Percentiles rank a stretch among this genome's conserved stretches.
Evolutionary conservation across 208 protist genomes (phyloP).

Genomic region (Acanthamoeba culbertsoni): DNA sequence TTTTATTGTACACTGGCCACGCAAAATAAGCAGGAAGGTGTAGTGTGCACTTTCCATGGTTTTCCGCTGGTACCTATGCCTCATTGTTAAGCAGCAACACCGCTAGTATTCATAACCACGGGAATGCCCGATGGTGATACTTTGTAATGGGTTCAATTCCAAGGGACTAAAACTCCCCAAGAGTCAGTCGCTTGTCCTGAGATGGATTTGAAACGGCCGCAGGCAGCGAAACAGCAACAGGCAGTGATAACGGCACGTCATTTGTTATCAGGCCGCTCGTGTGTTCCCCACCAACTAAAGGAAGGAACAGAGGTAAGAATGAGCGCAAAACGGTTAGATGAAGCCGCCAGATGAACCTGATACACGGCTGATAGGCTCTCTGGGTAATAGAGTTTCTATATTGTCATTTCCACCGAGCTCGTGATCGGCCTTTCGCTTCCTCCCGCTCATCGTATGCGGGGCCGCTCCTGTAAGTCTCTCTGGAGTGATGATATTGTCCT

Average conservation of each 20-base stretch:
- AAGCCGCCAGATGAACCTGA: not conserved
- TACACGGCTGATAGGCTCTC: not conserved
- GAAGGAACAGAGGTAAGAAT: too few species aligned
- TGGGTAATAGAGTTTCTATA: not conserved
- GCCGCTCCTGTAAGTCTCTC: not conserved
- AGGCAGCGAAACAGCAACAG: not conserved
- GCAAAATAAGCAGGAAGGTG: not conserved
- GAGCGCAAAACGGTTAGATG: too few species aligned
- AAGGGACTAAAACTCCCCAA: not conserved
- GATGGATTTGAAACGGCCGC: not conserved
- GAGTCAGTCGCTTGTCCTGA: not conserved
- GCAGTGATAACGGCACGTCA: not conserved
- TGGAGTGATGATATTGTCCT: slow-evolving; percentile 32
- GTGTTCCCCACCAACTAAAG: too few species aligned
- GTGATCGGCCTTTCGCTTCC: not conserved
- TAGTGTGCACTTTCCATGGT: not conserved
- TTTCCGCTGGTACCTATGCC: not conserved
- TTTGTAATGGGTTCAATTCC: not conserved
- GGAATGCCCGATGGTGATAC: too few species aligned
- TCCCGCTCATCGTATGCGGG: too few species aligned
- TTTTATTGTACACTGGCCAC: not conserved
- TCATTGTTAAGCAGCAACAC: not conserved
- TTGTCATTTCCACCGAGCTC: not conserved
- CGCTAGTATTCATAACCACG: too few species aligned
- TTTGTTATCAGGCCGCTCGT: not conserved